These are phyloP conservation scores for Sphagnum contortum DNA, from an alignment of 225 moss, liverwort and hornwort species.

Conservation along the genomic window DNA sequence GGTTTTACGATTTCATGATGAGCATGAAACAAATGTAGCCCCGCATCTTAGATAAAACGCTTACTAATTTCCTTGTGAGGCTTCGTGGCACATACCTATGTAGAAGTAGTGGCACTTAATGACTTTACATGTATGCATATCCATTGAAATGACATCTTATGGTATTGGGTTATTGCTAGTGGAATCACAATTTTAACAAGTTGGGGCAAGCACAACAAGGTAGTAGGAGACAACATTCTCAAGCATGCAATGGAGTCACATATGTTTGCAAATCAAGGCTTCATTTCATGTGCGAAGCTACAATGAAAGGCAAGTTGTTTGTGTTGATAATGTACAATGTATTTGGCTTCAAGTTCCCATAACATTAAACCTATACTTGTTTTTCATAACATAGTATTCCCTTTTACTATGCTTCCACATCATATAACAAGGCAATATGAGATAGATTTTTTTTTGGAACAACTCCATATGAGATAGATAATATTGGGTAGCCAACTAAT, in stretches of 20 bases:
- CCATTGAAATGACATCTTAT: too few species aligned
- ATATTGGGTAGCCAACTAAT: not conserved
- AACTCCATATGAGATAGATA: slow-evolving; percentile 21
- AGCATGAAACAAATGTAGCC: too few species aligned
- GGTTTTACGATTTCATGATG: too few species aligned
- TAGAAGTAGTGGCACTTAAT: too few species aligned
- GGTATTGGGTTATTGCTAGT: too few species aligned
- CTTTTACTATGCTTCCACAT: slow-evolving; percentile 15
- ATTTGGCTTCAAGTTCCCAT: slow-evolving; percentile 79
- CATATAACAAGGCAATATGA: slow-evolving; percentile 31
- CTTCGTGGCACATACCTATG: too few species aligned
- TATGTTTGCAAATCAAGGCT: slow-evolving; percentile 4
- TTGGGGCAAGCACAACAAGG: slow-evolving; percentile 99
- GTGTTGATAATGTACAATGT: slow-evolving; percentile 72
- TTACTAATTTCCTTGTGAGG: not conserved
- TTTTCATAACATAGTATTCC: slow-evolving; percentile 34
- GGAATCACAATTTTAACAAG: slow-evolving; percentile 71
- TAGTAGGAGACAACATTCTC: slow-evolving; percentile 84
- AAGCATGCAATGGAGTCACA: slow-evolving; percentile 80
- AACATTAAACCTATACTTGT: slow-evolving; percentile 56
- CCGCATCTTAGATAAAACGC: slow-evolving; percentile 36
- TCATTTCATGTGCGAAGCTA: too few species aligned
- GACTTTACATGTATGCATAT: too few species aligned
- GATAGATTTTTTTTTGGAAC: slow-evolving; percentile 19
- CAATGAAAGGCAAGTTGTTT: slow-evolving; percentile 20